Base-by-base conservation (phyloP, 1,284 basidiomycete genomes). In the Termitomyces sp. region DNA sequence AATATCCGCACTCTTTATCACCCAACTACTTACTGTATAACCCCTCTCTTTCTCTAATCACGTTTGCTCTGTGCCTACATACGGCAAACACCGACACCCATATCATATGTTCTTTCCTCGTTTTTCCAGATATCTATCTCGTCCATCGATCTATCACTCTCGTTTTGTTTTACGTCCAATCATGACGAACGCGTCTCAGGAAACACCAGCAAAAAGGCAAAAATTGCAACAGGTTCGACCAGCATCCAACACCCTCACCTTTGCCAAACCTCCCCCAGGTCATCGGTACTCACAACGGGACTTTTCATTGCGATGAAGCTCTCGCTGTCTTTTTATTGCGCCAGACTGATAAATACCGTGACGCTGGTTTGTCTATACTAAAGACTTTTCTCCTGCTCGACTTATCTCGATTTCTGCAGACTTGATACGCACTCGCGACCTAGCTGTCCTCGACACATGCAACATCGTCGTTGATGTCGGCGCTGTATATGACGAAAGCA, bases 401-500 rank as follows among this genome's bases (percentile, higher is more conserved):
- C n/a, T 31, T n/a, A 37, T 26, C 26, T 51, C 48, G 55, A 48
- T 30, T 39, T 45, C 42, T 59, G 24, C 48, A 91, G 91, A 79
- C 59, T 67, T 97, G 41, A 87, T 86, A 63, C 82, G 93, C 35
- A 89, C 83, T 42, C 83, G 96, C 49, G 93, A 97, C 66, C 84
- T 88, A 0, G 80, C 78, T 10, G 69, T 89, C 46, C 81, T 99
- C 50, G 86, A 88, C 57, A 78, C 82, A 3, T 94, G 93, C 64
- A 87, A 94, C 64, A 94, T 99, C 66, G 93, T 99, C n/a, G 93
- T 99, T 34, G 96, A 99, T 67, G 96, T 99, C 51, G 96, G 97
- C 14, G 95, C 91, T 8, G 80, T 91, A 16, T 99, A 99, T 69
- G 91, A 95, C 55, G 81, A 87, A 61, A 74, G 72, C 47, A 81